phyloP scores from a whole-genome alignment of 1,284 basidiomycete species.

The Gymnopus androsaceus region DNA sequence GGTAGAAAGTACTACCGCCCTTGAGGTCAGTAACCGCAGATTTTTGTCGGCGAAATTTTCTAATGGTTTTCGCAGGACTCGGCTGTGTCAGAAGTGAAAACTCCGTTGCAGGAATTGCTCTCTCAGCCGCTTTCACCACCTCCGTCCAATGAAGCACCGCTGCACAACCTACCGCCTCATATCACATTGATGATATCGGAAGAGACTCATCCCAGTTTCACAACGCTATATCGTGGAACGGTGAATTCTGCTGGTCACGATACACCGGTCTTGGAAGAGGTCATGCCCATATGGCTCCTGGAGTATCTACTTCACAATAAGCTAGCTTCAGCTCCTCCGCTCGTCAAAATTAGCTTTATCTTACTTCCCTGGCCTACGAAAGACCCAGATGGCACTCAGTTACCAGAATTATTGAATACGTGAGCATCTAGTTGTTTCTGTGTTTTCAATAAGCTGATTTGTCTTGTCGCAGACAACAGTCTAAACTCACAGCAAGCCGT shows the following conservation, averaged over 20 bases:
- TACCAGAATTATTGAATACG: conserved; percentile 80
- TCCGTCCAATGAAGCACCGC: conserved; percentile 71
- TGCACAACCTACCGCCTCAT: conserved; percentile 59
- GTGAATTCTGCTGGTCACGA: conserved; percentile 56
- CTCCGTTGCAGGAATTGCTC: conserved; percentile 68
- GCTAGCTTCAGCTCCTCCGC: conserved; percentile 43
- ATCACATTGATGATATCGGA: conserved; percentile 83
- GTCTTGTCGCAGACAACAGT: conserved; percentile 58
- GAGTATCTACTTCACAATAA: conserved; percentile 84
- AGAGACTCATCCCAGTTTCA: conserved; percentile 80
- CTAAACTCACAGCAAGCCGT: conserved; percentile 85
- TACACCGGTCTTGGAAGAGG: conserved; percentile 69
- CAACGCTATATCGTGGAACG: conserved; percentile 76
- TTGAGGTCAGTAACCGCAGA: conserved; percentile 35
- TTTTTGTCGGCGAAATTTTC: not conserved
- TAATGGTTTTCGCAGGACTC: conserved; percentile 14
- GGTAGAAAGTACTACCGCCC: conserved; percentile 25
- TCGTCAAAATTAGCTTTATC: conserved; percentile 85
- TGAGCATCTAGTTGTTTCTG: conserved; percentile 34
- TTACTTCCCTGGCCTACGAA: conserved; percentile 75
- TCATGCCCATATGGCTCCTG: conserved; percentile 85
- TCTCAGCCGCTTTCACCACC: conserved; percentile 73
- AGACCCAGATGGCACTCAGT: conserved; percentile 52
- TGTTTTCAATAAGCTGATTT: conserved; percentile 12
- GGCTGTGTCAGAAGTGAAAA: conserved; percentile 30